Base-by-base conservation (phyloP, 1,284 basidiomycete genomes). In the Cutaneotrichosporon cyanovorans region DNA sequence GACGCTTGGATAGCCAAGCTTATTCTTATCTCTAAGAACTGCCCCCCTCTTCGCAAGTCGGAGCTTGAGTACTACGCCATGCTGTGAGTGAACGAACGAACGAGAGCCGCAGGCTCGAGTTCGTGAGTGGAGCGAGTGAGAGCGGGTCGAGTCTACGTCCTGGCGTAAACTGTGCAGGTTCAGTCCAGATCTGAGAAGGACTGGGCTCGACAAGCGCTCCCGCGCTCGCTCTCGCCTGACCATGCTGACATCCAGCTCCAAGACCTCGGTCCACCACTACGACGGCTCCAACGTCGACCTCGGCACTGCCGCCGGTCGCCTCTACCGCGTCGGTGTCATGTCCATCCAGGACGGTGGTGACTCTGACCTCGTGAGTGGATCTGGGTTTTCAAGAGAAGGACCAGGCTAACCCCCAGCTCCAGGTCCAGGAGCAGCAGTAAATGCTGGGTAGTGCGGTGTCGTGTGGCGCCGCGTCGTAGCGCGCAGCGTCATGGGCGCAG, bases 1-100 rank as follows among this genome's bases (percentile, higher is more conserved):
- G 69, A 61, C 61, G 31, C 43, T 48, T 53, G 18, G 32, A 72
- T 61, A 95, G 95, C 93, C 74, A 98, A 97, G 78, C 88, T 99
- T 65, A 85, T 99, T 68, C 78, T 99, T 73, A 97, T 99, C 73
- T 91, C 93, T 67, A 92, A 90, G 65, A 99, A 98, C 80, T 96
- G 91, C 77, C 95, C 93, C 51, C 95, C 95, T 57, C 82, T 98
- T 59, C 88, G 95, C 76, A 96, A 96, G 76, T 96, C 92, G 51
- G 95, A 99, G 81, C 80, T 99, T 57, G 95, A 99, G 80, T 99
- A 98, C 81, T 98, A 98, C 74, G 95, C 95, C 77, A 98, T 98
- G 93, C 80, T 98, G 65, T 77, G 57, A 58, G 65, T 69, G n/a
- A n/a, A n/a, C n/a, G n/a, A n/a, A n/a, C n/a, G n/a, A n/a, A n/a